phyloP scores from a whole-genome alignment of 2,329 filamentous ascomycete species.

The Calonectria pteridis region DNA sequence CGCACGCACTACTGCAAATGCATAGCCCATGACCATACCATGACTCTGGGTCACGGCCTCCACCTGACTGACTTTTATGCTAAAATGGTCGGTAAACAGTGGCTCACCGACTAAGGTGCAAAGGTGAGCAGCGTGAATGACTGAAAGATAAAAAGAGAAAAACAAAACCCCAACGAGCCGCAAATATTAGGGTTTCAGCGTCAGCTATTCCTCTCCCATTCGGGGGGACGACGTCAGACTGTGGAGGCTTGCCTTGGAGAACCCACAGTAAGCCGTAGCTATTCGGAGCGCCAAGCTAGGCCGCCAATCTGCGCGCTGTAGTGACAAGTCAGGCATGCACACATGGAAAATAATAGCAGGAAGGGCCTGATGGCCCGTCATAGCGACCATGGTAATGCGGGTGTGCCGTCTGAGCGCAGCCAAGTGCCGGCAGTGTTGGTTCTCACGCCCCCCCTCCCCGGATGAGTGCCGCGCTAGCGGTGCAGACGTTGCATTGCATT shows the following conservation, averaged over 20 bases:
- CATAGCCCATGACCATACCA: background rate
- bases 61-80: background rate
- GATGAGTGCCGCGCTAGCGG: background rate
- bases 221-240: background rate
- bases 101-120: background rate
- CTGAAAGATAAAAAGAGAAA: background rate
- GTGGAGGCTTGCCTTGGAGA: background rate
- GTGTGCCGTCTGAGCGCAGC: background rate
- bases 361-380: background rate
- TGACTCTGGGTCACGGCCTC: background rate
- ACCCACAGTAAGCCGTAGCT: slow-evolving; percentile 13
- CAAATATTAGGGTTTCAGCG: background rate
- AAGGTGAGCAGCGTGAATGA: background rate
- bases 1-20: background rate
- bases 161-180: background rate
- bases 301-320: background rate
- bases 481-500: background rate
- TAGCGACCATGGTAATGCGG: background rate
- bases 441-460: background rate
- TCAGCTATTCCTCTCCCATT: background rate
- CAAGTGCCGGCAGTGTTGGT: slow-evolving; percentile 3
- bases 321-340: background rate
- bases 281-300: background rate
- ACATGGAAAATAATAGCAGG: background rate
- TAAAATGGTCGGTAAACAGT: background rate